phyloP scores from a whole-genome alignment of 2,329 filamentous ascomycete genomes.

The Fusarium nelsonii region DNA sequence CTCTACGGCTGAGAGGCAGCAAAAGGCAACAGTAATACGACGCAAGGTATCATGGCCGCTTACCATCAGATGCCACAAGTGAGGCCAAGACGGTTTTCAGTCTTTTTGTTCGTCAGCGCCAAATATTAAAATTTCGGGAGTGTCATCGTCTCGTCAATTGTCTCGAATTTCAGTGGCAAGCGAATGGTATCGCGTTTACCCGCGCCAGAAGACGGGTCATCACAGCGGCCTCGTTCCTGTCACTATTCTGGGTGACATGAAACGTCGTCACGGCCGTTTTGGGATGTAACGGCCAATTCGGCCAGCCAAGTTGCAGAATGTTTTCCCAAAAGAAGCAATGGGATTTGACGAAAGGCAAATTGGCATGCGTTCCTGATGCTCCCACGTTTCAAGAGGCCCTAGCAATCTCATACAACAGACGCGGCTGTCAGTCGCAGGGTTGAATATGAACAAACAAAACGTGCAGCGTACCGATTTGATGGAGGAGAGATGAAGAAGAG shows the following conservation, averaged over 20 bases:
- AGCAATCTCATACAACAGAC: conserved; percentile 30
- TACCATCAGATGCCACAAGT: conserved; percentile 31
- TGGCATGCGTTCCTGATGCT: conserved; percentile 34
- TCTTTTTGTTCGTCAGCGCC: conserved; percentile 26
- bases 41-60: conserved; percentile 31
- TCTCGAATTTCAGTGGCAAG: conserved; percentile 28
- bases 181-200: conserved; percentile 37
- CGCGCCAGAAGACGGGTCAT: conserved; percentile 25
- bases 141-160: conserved; percentile 31
- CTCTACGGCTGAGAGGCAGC: conserved; percentile 13
- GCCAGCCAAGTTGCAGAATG: conserved; percentile 11
- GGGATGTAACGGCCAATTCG: conserved; percentile 24
- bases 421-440: conserved; percentile 39
- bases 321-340: conserved; percentile 30
- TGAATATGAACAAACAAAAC: conserved; percentile 37
- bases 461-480: conserved; percentile 48
- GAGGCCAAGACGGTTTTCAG: conserved; percentile 19
- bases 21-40: conserved; percentile 15
- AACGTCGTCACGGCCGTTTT: conserved; percentile 33
- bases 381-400: conserved; percentile 46
- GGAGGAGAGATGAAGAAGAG: conserved; percentile 44
- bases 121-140: conserved; percentile 18
- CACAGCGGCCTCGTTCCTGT: conserved; percentile 27
- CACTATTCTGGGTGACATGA: conserved; percentile 36
- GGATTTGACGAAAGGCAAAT: conserved; percentile 25